A percentile compares a stretch with the other conserved stretches of the same genome.
Evolutionary conservation across 2,329 filamentous ascomycete species (phyloP).

Genomic region (Colletotrichum gigasporum): DNA sequence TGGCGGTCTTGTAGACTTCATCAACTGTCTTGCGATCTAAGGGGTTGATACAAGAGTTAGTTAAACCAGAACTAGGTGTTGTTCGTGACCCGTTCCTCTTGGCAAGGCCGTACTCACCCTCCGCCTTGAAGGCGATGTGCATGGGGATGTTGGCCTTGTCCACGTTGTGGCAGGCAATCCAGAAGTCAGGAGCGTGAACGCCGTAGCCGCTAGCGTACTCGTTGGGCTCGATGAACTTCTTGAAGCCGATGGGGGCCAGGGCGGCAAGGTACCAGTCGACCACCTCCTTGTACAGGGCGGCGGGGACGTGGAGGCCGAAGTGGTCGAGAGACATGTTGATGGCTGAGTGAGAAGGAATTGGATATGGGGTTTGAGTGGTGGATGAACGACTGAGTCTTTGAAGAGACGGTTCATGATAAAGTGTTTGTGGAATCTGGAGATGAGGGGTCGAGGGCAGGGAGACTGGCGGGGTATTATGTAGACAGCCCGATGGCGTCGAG

Average conservation of each 20-base stretch:
- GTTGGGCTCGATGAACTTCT: conserved; percentile 37
- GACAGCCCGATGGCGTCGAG: neutral
- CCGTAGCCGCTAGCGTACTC: conserved; percentile 44
- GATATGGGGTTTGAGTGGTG: neutral
- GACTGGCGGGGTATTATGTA: conserved; percentile 20
- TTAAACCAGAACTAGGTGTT: too few species aligned
- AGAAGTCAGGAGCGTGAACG: conserved; percentile 41
- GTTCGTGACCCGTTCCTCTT: too few species aligned
- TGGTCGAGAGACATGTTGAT: conserved; percentile 47
- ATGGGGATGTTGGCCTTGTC: conserved; percentile 32
- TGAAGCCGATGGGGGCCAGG: conserved; percentile 48
- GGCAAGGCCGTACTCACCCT: conserved; percentile 36
- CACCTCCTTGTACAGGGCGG: conserved; percentile 38
- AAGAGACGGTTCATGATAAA: neutral
- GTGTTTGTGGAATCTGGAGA: neutral
- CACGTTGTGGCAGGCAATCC: conserved; percentile 35
- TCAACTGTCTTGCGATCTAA: conserved; percentile 54
- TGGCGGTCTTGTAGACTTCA: conserved; percentile 51
- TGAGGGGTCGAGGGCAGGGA: neutral
- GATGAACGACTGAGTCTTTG: neutral
- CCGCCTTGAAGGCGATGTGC: conserved; percentile 44
- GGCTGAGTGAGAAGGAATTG: too few species aligned
- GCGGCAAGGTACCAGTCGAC: conserved; percentile 46
- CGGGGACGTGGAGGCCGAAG: conserved; percentile 41
- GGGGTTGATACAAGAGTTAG: too few species aligned